Conservation (phyloP, 2,329 filamentous ascomycete genomes). For the Periconia sp. region DNA sequence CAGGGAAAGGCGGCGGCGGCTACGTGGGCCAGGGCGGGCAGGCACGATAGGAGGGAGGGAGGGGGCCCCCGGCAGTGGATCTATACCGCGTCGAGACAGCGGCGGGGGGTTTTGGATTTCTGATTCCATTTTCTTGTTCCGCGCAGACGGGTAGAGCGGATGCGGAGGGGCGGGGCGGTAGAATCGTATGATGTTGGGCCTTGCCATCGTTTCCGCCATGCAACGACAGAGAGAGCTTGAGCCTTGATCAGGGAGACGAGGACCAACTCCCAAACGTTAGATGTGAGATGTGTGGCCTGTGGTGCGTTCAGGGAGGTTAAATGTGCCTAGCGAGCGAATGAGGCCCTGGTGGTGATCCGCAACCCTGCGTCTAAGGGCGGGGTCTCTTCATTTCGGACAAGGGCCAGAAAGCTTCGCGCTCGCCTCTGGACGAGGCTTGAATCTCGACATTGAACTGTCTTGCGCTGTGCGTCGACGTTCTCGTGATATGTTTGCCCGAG, state of each 20-base stretch:
- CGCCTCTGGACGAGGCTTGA: slow-evolving; percentile 7
- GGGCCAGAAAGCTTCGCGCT: slow-evolving; percentile 12
- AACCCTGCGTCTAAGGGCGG: slow-evolving; percentile 9
- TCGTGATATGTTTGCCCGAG: too few relatives aligned
- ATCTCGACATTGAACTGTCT: too few relatives aligned
- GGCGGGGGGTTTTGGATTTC: neutral
- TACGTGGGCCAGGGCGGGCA: too few relatives aligned
- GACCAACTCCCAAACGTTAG: slow-evolving; percentile 13
- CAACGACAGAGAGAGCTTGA: slow-evolving; percentile 15
- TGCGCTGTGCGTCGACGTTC: too few relatives aligned
- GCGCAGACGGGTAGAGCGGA: neutral
- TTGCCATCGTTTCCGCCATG: slow-evolving; percentile 19
- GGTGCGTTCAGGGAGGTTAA: neutral
- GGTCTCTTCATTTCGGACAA: slow-evolving; percentile 8
- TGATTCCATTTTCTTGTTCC: neutral
- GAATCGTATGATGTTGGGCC: slow-evolving; percentile 22
- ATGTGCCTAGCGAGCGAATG: neutral
- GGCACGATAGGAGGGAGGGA: neutral
- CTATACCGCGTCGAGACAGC: neutral
- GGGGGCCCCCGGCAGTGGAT: neutral
- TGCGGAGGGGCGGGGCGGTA: neutral
- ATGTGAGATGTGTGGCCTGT: slow-evolving; percentile 11
- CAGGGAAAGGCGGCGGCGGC: too few relatives aligned
- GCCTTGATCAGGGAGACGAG: slow-evolving; percentile 1
- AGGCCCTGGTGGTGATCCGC: neutral